Evolutionary conservation across 1,284 basidiomycete species (phyloP), one percentile per base, ranked within the genome.

Genomic region (Puccinia triticina): DNA sequence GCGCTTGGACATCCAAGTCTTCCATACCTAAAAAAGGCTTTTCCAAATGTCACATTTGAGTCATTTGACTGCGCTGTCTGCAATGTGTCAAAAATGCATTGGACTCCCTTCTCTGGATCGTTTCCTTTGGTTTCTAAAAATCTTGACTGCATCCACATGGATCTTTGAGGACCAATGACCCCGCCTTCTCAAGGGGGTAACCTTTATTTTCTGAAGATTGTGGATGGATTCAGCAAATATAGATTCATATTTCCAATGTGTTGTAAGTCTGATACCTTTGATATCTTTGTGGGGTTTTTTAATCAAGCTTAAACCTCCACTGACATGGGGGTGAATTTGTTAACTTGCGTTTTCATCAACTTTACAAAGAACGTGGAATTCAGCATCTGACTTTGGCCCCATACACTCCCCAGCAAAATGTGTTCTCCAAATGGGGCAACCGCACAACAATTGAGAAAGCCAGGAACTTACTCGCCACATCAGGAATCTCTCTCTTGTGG

Each of bases 381-480:
- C 12, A 7, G 12, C 74, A 76, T 40, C 32, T 18, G 55, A 37
- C 37, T 2, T 34, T 32, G 37, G 74, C 53, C 0, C 37, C 74
- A 12, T 59, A 76, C n/a, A 37, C 74, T 1, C 53, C 74, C 1
- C 74, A 76, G 21, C 74, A 76, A 61, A 76, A 76, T 43, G 55
- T 55, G 5, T 57, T 76, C 43, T 26, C 74, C 29, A 50, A 76
- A n/a, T 12, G 37, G 16, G 74, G 53, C 2, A 76, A 76, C 43
- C 2, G 55, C 16, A 57, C 74, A 2, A 55, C 55, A 26, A 43
- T 57, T 37, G 29, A 76, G 37, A 76, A 76, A 26, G 50, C 74
- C 5, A 50, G 50, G n/a, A 21, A 23, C 23, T 11, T 75, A 10
- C 50, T 75, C 1, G 8, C 16, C 11, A 34, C 32, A 0, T 26